Base-by-base conservation (phyloP, 345 rosid species). In the Abelmoschus esculentus region DNA sequence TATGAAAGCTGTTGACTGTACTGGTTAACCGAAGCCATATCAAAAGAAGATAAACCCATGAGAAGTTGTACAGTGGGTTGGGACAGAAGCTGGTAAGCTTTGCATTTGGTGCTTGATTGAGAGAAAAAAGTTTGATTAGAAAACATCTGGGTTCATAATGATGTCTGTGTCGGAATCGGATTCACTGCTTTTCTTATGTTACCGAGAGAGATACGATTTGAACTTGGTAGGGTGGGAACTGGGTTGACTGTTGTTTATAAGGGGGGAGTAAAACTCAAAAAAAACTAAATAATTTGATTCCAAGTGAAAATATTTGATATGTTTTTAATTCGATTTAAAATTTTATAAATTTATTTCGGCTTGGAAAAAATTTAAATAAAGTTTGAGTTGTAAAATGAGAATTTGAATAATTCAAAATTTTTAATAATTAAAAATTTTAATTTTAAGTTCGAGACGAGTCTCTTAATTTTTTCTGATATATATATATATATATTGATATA, bases 21-120 rank as follows among this genome's bases (percentile, higher is more conserved):
- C 83, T 32, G 57, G 66, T 76, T 69, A 71, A 72, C 74, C 60
- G 73, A 72, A 72, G 73, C 71, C 78, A 60, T 78, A 78, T 83
- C 77, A 80, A 80, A 83, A 83, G 86, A 78, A 80, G 82, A 80
- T 74, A 80, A 75, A 78, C 70, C 71, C 22, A 58, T 47, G 46
- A 67, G 59, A 58, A 55, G 58, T 38, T 46, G 14, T 66, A 15
- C 50, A 47, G 60, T 63, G 62, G 54, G 56, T 36, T 65, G 38
- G 71, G 75, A 72, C 74, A 70, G 74, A 52, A 74, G 73, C 13
- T 42, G 72, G 77, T 75, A 59, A 40, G 40, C 64, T 68, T 55
- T 54, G 67, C 19, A 34, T 29, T 46, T 26, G 56, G 12, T 54
- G 28, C 26, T 65, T 65, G 69, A 65, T 52, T 70, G 54, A 57